Conservation (phyloP, 129 eudicot species). For the carrot (Daucus carota) region DH1_v3.0 NC_030385.2:26194001-26194500, state of each 20-base stretch:
- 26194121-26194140: constrained; percentile 41
- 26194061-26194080: constrained; percentile 57
- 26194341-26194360: background rate
- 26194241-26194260: background rate
- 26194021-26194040: constrained; percentile 30
- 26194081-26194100: constrained; percentile 56
- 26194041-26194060: constrained; percentile 55
- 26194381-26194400: background rate
- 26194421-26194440: no score
- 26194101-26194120: constrained; percentile 35
- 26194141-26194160: constrained; percentile 53
- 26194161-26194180: constrained; percentile 37
- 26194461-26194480: no score
- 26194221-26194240: constrained; percentile 2
- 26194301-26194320: background rate
- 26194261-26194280: background rate
- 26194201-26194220: constrained; percentile 42
- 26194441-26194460: no score
- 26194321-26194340: background rate
- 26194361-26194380: background rate
- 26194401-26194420: no score
- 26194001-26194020: constrained; percentile 42
- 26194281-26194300: background rate
- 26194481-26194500: no score
- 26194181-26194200: constrained; percentile 41